These are phyloP conservation scores for Hyphopichia buzzinii DNA, from an alignment of 1,139 yeast genomes.

Conservation along the genomic window DNA sequence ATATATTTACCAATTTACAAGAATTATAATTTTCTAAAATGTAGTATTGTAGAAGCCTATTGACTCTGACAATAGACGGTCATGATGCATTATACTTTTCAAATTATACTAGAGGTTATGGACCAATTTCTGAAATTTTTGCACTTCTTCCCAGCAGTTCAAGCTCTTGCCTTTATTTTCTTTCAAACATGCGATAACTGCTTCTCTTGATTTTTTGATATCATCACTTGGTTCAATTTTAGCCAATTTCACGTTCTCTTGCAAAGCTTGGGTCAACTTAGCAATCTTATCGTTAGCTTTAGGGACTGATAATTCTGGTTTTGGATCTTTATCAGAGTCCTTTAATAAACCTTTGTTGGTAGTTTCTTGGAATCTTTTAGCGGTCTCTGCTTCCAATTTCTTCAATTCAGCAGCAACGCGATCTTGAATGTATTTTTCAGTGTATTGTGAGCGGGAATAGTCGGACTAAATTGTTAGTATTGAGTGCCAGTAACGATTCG, in stretches of 20 bases:
- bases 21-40: background rate
- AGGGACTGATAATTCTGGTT: slow-evolving; percentile 24
- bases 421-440: slow-evolving; percentile 76
- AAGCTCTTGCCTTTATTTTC: slow-evolving; percentile 71
- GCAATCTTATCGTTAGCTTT: slow-evolving; percentile 38
- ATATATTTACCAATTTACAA: background rate
- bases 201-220: slow-evolving; percentile 47
- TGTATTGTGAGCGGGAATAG: slow-evolving; percentile 75
- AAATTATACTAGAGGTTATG: slow-evolving; percentile 24
- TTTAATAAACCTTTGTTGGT: slow-evolving; percentile 42
- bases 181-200: slow-evolving; percentile 64
- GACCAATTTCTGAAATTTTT: slow-evolving; percentile 60
- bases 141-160: slow-evolving; percentile 87
- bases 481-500: background rate
- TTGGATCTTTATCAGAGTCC: slow-evolving; percentile 27
- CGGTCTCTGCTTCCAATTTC: slow-evolving; percentile 59
- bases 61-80: background rate
- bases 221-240: slow-evolving; percentile 32
- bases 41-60: background rate
- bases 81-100: background rate
- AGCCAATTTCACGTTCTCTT: slow-evolving; percentile 47
- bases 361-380: slow-evolving; percentile 52
- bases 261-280: slow-evolving; percentile 45
- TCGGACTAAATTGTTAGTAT: slow-evolving; percentile 51
- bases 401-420: slow-evolving; percentile 67